These are phyloP conservation scores for Boletus sp. DNA, from an alignment of 768 basidiomycete genomes.

Conservation along the genomic window DNA sequence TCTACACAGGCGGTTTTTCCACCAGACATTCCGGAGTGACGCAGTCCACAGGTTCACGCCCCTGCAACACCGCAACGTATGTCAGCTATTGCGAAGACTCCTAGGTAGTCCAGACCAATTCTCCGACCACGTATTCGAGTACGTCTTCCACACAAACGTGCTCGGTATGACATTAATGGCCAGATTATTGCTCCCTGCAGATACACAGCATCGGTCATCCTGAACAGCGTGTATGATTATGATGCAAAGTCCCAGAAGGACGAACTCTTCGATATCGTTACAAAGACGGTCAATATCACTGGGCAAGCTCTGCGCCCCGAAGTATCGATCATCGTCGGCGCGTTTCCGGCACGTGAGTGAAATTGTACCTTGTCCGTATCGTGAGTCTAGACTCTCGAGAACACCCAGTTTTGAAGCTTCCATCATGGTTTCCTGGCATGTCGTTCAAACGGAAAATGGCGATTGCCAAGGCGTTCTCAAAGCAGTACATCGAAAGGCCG, in stretches of 20 bases:
- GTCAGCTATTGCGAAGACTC: slow-evolving; percentile 32
- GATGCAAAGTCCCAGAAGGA: slow-evolving; percentile 12
- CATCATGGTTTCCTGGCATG: slow-evolving; percentile 26
- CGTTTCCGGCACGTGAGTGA: slow-evolving; percentile 18
- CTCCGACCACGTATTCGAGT: slow-evolving; percentile 35
- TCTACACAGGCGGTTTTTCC: slow-evolving; percentile 29
- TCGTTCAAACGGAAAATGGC: slow-evolving; percentile 22
- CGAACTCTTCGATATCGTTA: slow-evolving; percentile 11
- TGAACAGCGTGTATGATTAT: slow-evolving; percentile 20
- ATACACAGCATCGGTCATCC: slow-evolving; percentile 21
- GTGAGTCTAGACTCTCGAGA: background rate
- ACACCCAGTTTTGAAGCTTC: slow-evolving; percentile 16
- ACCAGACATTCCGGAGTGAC: slow-evolving; percentile 23
- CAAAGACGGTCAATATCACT: slow-evolving; percentile 2
- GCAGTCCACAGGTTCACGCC: slow-evolving; percentile 27
- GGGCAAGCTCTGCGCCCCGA: slow-evolving; percentile 16
- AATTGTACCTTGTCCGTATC: too few species aligned
- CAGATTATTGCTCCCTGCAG: background rate
- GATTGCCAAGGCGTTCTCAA: slow-evolving; percentile 9
- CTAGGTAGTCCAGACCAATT: slow-evolving; percentile 33
- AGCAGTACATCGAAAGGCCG: slow-evolving; percentile 14
- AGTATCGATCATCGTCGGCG: slow-evolving; percentile 13
- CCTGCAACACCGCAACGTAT: slow-evolving; percentile 29
- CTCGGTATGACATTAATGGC: background rate
- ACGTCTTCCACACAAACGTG: background rate